Conservation (phyloP, 2,329 filamentous ascomycete species). For the Aspergillus quadricinctus region DNA sequence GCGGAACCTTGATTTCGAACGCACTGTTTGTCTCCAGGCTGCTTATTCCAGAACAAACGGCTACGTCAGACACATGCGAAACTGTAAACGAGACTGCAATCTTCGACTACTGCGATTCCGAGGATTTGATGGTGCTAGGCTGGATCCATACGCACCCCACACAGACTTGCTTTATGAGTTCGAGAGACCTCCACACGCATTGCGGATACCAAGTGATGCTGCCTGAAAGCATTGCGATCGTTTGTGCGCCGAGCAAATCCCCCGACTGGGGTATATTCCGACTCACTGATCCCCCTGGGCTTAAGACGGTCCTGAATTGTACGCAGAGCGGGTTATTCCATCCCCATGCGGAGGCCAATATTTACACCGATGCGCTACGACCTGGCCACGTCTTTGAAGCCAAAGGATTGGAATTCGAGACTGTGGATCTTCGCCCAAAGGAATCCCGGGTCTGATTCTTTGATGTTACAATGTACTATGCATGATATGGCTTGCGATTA, state of each 20-base stretch:
- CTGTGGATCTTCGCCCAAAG: slow-evolving; percentile 56
- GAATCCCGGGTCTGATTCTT: slow-evolving; percentile 5
- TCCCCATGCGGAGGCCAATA: slow-evolving; percentile 63
- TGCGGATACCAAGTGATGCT: slow-evolving; percentile 94
- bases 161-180: slow-evolving; percentile 97
- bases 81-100: slow-evolving; percentile 80
- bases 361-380: slow-evolving; percentile 71
- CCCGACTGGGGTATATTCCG: slow-evolving; percentile 84
- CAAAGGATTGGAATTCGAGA: slow-evolving; percentile 61
- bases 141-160: slow-evolving; percentile 99
- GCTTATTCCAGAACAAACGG: slow-evolving; percentile 84
- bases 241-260: slow-evolving; percentile 79
- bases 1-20: slow-evolving; percentile 85
- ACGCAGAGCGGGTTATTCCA: slow-evolving; percentile 78
- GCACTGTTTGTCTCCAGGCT: slow-evolving; percentile 86
- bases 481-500: slow-evolving; percentile 6
- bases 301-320: slow-evolving; percentile 80
- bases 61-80: slow-evolving; percentile 90
- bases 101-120: slow-evolving; percentile 81
- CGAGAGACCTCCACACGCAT: slow-evolving; percentile 87
- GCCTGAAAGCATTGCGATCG: slow-evolving; percentile 92
- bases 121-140: slow-evolving; percentile 80
- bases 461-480: slow-evolving; percentile 5
- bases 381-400: slow-evolving; percentile 70
- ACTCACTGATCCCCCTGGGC: slow-evolving; percentile 85